These are phyloP conservation scores for Strobilomyces confusus DNA, from an alignment of 768 basidiomycete species.

Conservation along the genomic window DNA sequence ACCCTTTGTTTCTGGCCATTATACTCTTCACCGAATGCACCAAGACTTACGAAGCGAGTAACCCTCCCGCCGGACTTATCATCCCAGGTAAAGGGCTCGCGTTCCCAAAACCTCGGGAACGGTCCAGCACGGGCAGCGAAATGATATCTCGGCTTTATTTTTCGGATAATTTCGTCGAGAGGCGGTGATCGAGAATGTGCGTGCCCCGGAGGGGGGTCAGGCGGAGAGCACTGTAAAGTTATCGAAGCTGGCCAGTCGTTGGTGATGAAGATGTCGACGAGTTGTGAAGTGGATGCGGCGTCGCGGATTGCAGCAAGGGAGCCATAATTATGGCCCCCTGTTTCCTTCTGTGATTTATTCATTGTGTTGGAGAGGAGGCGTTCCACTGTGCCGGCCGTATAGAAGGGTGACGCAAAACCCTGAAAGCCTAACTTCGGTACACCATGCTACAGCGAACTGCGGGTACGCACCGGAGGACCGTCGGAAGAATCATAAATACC, in stretches of 20 bases:
- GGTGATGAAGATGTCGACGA: conserved; percentile 78
- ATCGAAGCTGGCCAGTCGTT: conserved; percentile 73
- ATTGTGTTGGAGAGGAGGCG: conserved; percentile 69
- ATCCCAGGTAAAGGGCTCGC: conserved; percentile 88
- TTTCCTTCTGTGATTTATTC: conserved; percentile 42
- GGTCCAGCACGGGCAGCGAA: conserved; percentile 65
- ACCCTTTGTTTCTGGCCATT: conserved; percentile 81
- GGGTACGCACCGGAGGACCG: conserved; percentile 54
- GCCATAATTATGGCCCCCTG: conserved; percentile 47
- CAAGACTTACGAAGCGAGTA: conserved; percentile 77
- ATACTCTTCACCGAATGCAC: conserved; percentile 71
- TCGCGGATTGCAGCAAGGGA: conserved; percentile 69
- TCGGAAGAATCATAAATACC: conserved; percentile 57
- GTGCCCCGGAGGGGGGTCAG: conserved; percentile 44
- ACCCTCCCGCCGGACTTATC: conserved; percentile 63
- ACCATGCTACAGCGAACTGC: background rate
- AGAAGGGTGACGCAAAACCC: conserved; percentile 78
- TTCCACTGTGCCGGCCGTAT: conserved; percentile 65
- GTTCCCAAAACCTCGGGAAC: conserved; percentile 88
- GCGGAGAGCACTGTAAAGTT: conserved; percentile 53
- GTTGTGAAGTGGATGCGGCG: conserved; percentile 54
- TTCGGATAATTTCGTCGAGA: conserved; percentile 60
- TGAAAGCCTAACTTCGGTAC: conserved; percentile 25
- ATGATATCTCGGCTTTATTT: conserved; percentile 82
- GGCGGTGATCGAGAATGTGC: conserved; percentile 46